Percentiles rank a stretch among this genome's conserved stretches.
These are phyloP conservation scores for Paramecium sexaurelia DNA, from an alignment of 73 alveolate species.

Conservation along the genomic window DNA sequence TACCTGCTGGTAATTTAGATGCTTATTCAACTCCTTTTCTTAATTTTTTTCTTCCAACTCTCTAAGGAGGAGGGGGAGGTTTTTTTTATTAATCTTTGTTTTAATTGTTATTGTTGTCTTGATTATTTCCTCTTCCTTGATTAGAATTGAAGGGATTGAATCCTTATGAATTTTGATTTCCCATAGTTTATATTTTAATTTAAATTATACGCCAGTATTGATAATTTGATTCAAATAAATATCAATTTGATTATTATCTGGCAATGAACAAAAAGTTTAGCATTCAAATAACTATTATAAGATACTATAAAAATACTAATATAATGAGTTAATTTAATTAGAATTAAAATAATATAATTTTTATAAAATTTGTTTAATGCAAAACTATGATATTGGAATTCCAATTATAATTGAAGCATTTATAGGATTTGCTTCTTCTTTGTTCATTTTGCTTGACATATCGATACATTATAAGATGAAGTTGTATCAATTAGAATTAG, in stretches of 20 bases:
- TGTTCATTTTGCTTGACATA: neutral
- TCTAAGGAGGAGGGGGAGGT: constrained; percentile 76
- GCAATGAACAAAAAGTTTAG: no score
- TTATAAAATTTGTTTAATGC: neutral
- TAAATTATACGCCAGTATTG: constrained; percentile 58
- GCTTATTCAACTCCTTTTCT: constrained; percentile 79
- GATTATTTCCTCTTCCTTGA: neutral
- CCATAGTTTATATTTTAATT: constrained; percentile 27
- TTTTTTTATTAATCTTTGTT: neutral
- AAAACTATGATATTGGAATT: neutral
- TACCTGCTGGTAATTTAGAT: constrained; percentile 76
- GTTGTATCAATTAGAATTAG: neutral
- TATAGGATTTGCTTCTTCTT: neutral
- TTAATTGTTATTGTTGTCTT: neutral
- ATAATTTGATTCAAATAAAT: neutral
- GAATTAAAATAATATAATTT: neutral
- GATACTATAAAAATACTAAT: no score
- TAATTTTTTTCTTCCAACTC: constrained; percentile 84
- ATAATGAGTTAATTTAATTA: no score
- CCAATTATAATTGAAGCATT: neutral
- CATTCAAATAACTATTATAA: no score
- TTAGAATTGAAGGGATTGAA: neutral
- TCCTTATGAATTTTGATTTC: neutral
- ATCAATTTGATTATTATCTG: neutral
- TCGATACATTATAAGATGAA: neutral